Percentiles rank a stretch among this genome's conserved stretches.
These are phyloP conservation scores for Nigrospora oryzae DNA, from an alignment of 2,329 filamentous ascomycete genomes.

Conservation along the genomic window DNA sequence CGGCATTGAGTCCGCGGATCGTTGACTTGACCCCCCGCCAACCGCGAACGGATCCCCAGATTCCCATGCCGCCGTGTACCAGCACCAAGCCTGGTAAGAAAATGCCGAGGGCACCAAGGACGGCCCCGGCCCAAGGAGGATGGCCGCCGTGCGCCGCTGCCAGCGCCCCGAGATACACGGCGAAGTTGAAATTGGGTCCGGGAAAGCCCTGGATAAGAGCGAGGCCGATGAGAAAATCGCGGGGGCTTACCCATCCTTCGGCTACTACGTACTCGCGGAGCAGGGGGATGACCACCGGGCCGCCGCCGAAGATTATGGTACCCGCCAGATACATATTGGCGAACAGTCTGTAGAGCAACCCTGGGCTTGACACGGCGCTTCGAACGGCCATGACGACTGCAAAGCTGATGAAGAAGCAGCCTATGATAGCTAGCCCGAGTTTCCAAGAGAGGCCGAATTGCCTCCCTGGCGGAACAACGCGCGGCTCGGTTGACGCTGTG, in stretches of 20 bases:
- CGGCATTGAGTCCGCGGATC: constrained; percentile 49
- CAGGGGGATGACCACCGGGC: constrained; percentile 57
- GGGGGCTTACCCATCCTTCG: constrained; percentile 60
- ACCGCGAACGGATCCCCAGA: constrained; percentile 43
- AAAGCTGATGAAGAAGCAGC: constrained; percentile 47
- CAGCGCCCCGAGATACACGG: constrained; percentile 46
- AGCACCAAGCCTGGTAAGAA: constrained; percentile 41
- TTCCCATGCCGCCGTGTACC: constrained; percentile 41
- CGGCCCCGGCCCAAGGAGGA: constrained; percentile 36
- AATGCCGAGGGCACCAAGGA: constrained; percentile 44
- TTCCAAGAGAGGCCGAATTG: constrained; percentile 35
- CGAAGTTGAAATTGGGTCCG: constrained; percentile 46
- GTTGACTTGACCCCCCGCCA: constrained; percentile 36
- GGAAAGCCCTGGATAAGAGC: constrained; percentile 66
- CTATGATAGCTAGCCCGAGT: constrained; percentile 30
- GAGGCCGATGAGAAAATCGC: constrained; percentile 66
- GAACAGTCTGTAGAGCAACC: constrained; percentile 46
- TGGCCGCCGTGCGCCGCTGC: constrained; percentile 30
- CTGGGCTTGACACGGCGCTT: constrained; percentile 20
- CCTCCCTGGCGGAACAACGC: constrained; percentile 22
- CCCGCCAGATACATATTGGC: constrained; percentile 67
- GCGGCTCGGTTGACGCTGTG: constrained; percentile 8
- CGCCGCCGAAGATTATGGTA: constrained; percentile 58
- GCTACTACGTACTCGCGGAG: constrained; percentile 55
- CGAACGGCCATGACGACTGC: constrained; percentile 44